Conservation (phyloP, 306 rosid genomes). For the Malus domestica region DNA sequence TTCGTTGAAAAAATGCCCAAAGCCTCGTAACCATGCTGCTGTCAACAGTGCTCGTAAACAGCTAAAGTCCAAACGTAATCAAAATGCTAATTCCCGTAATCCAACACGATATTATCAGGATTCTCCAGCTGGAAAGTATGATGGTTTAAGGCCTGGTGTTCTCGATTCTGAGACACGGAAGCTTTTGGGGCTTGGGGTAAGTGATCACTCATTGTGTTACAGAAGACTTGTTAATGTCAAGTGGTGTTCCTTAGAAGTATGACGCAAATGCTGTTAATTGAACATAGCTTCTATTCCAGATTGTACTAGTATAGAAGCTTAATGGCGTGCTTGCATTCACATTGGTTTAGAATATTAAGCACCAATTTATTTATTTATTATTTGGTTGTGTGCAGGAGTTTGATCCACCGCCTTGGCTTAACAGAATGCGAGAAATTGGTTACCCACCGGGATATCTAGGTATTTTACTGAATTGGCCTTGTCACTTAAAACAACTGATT, state of each 20-base stretch:
- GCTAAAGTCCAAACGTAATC: conserved; percentile 57
- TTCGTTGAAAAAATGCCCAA: conserved; percentile 61
- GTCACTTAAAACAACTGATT: background rate
- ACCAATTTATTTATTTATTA: background rate
- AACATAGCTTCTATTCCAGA: background rate
- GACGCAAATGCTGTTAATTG: background rate
- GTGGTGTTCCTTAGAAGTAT: conserved; percentile 11
- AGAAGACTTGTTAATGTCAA: conserved; percentile 1
- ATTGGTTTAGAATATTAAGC: background rate
- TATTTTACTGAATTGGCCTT: conserved; percentile 25
- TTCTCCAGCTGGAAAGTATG: conserved; percentile 81
- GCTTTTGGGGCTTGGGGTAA: conserved; percentile 82
- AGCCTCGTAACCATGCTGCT: conserved; percentile 68
- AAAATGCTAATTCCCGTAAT: conserved; percentile 57
- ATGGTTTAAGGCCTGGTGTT: conserved; percentile 83
- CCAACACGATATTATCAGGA: conserved; percentile 79
- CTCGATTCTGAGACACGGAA: conserved; percentile 70
- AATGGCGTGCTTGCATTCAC: background rate
- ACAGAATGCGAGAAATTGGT: conserved; percentile 96
- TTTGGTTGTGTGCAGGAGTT: conserved; percentile 52
- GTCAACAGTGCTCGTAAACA: conserved; percentile 84
- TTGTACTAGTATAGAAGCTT: background rate
- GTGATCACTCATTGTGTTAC: conserved; percentile 10
- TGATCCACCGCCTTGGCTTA: conserved; percentile 98
- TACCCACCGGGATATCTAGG: conserved; percentile 98